These are phyloP conservation scores for Phytophthora brassicae DNA, from an alignment of 352 stramenopile genomes.

Conservation along the genomic window DNA sequence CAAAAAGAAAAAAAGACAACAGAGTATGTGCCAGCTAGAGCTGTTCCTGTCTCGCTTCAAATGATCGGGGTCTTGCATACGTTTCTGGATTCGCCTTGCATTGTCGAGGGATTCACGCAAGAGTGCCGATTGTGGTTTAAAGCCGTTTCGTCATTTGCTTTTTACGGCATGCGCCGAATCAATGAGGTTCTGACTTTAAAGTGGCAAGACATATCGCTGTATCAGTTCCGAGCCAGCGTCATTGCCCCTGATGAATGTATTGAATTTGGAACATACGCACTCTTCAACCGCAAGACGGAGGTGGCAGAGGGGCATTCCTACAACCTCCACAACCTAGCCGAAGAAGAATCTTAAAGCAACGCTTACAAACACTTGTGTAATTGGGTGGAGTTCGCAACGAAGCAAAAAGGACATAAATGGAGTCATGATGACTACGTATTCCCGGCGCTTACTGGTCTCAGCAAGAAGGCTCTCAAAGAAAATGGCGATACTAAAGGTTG, in stretches of 20 bases:
- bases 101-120: not conserved
- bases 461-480: constrained; percentile 1
- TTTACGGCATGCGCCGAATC: constrained; percentile 21
- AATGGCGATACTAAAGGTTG: not conserved
- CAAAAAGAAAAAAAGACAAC: constrained; percentile 7
- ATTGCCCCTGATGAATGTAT: not conserved
- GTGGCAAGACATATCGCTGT: constrained; percentile 6
- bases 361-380: constrained; percentile 10
- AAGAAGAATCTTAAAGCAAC: not conserved
- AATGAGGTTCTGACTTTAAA: constrained; percentile 11
- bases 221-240: not conserved
- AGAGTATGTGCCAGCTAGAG: not conserved
- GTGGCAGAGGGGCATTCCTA: not conserved
- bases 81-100: not conserved
- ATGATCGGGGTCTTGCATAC: constrained; percentile 5
- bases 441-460: not conserved
- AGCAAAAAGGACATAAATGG: constrained; percentile 1
- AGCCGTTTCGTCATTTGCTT: constrained; percentile 7
- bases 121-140: constrained; percentile 1
- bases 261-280: constrained; percentile 3
- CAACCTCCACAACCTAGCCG: not conserved
- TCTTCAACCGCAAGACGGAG: constrained; percentile 5
- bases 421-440: constrained; percentile 10
- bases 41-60: not conserved
- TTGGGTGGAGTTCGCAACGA: constrained; percentile 4